phyloP scores from a whole-genome alignment of 306 rosid genomes.

The Begonia loranthoides region DNA sequence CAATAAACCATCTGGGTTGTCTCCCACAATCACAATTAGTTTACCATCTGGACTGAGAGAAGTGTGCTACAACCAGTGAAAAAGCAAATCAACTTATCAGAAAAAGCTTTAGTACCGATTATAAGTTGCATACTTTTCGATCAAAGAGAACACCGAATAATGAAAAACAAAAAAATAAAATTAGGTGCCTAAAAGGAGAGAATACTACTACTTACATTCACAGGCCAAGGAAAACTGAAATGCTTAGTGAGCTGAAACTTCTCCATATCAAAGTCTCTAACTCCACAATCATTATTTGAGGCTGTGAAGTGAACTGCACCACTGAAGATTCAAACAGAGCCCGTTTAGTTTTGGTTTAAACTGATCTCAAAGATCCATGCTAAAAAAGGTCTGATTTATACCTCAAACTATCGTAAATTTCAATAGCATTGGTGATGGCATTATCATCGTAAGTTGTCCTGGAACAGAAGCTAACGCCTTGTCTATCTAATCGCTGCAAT shows the following conservation, averaged over 20 bases:
- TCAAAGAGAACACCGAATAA: too few relatives aligned
- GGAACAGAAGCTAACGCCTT: conserved; percentile 74
- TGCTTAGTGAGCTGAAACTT: conserved; percentile 71
- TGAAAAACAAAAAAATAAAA: too few relatives aligned
- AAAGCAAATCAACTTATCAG: conserved; percentile 8
- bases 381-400: conserved; percentile 8
- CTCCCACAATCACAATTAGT: conserved; percentile 64
- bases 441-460: conserved; percentile 72
- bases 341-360: background rate
- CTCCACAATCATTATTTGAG: conserved; percentile 72
- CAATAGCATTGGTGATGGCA: conserved; percentile 81
- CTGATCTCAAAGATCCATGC: background rate
- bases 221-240: conserved; percentile 75
- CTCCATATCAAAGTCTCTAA: conserved; percentile 81
- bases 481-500: conserved; percentile 69
- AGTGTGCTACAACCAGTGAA: conserved; percentile 47
- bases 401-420: conserved; percentile 69
- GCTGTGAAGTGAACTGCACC: conserved; percentile 90
- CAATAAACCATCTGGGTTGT: conserved; percentile 65
- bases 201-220: conserved; percentile 38
- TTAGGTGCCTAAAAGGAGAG: too few relatives aligned
- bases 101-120: background rate
- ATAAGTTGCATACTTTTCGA: too few relatives aligned
- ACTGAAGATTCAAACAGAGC: conserved; percentile 18
- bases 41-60: conserved; percentile 73